phyloP scores from a whole-genome alignment of 2,329 filamentous ascomycete genomes.

The Daldinia eschscholtzii region DNA sequence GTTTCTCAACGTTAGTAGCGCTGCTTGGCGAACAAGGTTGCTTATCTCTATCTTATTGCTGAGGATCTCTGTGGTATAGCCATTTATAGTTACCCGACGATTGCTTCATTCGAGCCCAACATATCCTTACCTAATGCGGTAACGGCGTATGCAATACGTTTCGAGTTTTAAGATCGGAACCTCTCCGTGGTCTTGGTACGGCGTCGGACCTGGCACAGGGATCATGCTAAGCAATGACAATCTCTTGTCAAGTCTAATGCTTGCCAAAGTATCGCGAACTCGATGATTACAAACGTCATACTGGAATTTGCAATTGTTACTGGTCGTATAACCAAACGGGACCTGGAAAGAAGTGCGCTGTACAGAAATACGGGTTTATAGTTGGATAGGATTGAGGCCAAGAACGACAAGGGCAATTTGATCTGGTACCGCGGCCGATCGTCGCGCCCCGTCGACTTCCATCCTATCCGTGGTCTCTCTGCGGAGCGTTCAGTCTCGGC shows the following conservation, averaged over 20 bases:
- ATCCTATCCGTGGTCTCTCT: conserved; percentile 3
- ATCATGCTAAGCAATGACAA: not conserved
- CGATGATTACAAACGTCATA: conserved; percentile 4
- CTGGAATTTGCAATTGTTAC: not conserved
- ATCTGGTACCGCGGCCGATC: conserved; percentile 14
- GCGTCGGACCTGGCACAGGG: conserved; percentile 22
- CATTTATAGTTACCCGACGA: conserved; percentile 26
- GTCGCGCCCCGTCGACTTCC: conserved; percentile 1
- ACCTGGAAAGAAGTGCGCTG: not conserved
- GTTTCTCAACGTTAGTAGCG: conserved; percentile 33
- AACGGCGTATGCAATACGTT: conserved; percentile 11
- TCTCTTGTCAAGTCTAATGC: conserved; percentile 17
- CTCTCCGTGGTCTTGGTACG: conserved; percentile 15
- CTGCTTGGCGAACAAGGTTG: conserved; percentile 29
- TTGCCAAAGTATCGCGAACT: conserved; percentile 20
- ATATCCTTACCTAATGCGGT: conserved; percentile 17
- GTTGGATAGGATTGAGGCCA: conserved; percentile 5
- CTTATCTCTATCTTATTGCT: conserved; percentile 14
- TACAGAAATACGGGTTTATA: not conserved
- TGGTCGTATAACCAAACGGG: not conserved
- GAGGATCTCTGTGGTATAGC: conserved; percentile 30
- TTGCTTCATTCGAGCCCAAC: conserved; percentile 28
- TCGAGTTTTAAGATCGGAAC: conserved; percentile 23
- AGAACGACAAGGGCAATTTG: conserved; percentile 4
- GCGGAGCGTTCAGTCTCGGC: not conserved